Base-by-base conservation (phyloP, 495 filamentous ascomycete genomes). In the Aspergillus incahuasiensis region DNA sequence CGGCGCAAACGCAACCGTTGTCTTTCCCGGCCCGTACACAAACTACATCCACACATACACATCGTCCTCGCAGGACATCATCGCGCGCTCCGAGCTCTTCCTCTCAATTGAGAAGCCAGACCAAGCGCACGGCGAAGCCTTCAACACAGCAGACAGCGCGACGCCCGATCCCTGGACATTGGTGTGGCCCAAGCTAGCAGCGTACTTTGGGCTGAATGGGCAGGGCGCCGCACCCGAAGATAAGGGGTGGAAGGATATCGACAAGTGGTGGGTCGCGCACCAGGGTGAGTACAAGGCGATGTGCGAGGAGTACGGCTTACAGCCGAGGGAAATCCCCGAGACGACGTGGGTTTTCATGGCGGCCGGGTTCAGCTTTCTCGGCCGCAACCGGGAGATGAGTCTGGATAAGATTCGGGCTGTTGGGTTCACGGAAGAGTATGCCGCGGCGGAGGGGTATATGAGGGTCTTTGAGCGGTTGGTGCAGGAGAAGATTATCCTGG, bases 41-140 rank as follows among this genome's bases (percentile, higher is more conserved):
- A 61, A 46, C n/a, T 66, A 52, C 47, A 41, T 25, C 15, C 38
- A 62, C 43, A 58, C 63, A 16, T 63, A 68, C 44, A 74, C 63
- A 3, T 64, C 73, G 48, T 67, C 66, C 6, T 70, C 62, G 5
- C 76, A 77, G 56, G 70, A 74, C 46, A 63, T 73, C n/a, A 62
- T 80, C 24, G 69, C 73, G 2, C 61, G 61, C 0, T 69, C 75
- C 22, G 63, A 71, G 41, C 73, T 80, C 50, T 71, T 64, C 52
- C 70, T 69, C 3, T 68, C 66, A 4, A 20, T 72, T 5, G 46
- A 68, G 39, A 43, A 66, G 18, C 61, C 60, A 1, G 58, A 70
- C 1, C 79, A 87, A 52, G 75, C 79, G 0, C 63, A 67, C 39
- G 73, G 69, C 12, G 82, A 79, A 51, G 80, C 80, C 1, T 85